These are phyloP conservation scores for Phytophthora idaei DNA, from an alignment of 352 stramenopile genomes.

Conservation along the genomic window DNA sequence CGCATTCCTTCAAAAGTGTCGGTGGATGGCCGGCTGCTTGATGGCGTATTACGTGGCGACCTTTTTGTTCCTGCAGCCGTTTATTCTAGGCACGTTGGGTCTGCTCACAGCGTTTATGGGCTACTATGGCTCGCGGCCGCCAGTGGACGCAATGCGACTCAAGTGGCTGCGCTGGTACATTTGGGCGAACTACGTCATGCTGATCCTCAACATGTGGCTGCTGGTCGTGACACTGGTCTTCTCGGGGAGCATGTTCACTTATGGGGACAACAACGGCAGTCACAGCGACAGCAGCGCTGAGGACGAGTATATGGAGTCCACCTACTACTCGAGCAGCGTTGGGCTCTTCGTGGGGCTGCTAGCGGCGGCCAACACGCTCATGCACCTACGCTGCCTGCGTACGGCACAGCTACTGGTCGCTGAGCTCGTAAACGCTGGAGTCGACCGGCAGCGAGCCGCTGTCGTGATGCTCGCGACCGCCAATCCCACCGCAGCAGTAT, in stretches of 20 bases:
- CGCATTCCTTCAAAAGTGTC: slow-evolving; percentile 63
- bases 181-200: slow-evolving; percentile 76
- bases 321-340: slow-evolving; percentile 46
- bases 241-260: slow-evolving; percentile 25
- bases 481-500: slow-evolving; percentile 31
- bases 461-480: slow-evolving; percentile 25
- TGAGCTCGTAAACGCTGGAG: slow-evolving; percentile 36
- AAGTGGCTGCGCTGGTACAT: slow-evolving; percentile 78
- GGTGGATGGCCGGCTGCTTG: slow-evolving; percentile 65
- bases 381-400: slow-evolving; percentile 64
- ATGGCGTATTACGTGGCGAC: slow-evolving; percentile 72
- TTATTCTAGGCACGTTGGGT: slow-evolving; percentile 62
- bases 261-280: slow-evolving; percentile 17
- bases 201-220: slow-evolving; percentile 73
- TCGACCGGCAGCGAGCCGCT: slow-evolving; percentile 22
- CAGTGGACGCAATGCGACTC: slow-evolving; percentile 60
- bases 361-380: slow-evolving; percentile 56
- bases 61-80: slow-evolving; percentile 79
- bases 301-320: slow-evolving; percentile 26
- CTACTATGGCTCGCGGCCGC: slow-evolving; percentile 60
- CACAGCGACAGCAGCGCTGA: slow-evolving; percentile 28
- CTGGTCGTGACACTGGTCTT: slow-evolving; percentile 56
- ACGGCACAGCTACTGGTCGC: slow-evolving; percentile 35
- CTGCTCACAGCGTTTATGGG: slow-evolving; percentile 70
- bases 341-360: slow-evolving; percentile 58